phyloP scores from a whole-genome alignment of 495 filamentous ascomycete genomes.

The Astrocystis sublimbata region DNA sequence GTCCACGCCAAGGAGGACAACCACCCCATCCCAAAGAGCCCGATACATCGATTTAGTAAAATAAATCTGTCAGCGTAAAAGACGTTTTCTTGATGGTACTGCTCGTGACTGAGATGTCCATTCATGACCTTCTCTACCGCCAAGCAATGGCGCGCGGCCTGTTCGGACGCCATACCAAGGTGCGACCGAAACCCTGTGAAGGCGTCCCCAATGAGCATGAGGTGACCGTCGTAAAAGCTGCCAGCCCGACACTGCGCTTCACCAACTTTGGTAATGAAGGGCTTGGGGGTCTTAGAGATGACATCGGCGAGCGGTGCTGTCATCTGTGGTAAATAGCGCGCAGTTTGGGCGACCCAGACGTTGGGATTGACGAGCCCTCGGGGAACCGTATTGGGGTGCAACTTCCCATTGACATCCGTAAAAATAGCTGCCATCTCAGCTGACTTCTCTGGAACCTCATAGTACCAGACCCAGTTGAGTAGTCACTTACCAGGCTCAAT shows the following conservation, averaged over 20 bases:
- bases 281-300: too few relatives aligned
- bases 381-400: constrained; percentile 46
- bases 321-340: too few relatives aligned
- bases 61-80: too few relatives aligned
- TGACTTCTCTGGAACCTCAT: constrained; percentile 38
- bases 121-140: constrained; percentile 36
- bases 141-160: constrained; percentile 42
- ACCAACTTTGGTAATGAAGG: constrained; percentile 51
- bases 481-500: constrained; percentile 39
- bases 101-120: too few relatives aligned
- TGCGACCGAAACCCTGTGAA: constrained; percentile 52
- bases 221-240: constrained; percentile 40
- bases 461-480: constrained; percentile 56
- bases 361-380: constrained; percentile 39
- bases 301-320: too few relatives aligned
- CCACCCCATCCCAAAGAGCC: too few relatives aligned
- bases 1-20: too few relatives aligned
- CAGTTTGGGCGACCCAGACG: constrained; percentile 45
- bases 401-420: constrained; percentile 44
- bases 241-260: constrained; percentile 41
- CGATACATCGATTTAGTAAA: too few relatives aligned
- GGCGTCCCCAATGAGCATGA: constrained; percentile 54
- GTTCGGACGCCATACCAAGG: constrained; percentile 43
- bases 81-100: too few relatives aligned
- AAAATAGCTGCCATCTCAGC: constrained; percentile 42